Evolutionary conservation across 441 rosid species (phyloP), one percentile per base, ranked within the genome.

Genomic region (Erodium texanum): DNA sequence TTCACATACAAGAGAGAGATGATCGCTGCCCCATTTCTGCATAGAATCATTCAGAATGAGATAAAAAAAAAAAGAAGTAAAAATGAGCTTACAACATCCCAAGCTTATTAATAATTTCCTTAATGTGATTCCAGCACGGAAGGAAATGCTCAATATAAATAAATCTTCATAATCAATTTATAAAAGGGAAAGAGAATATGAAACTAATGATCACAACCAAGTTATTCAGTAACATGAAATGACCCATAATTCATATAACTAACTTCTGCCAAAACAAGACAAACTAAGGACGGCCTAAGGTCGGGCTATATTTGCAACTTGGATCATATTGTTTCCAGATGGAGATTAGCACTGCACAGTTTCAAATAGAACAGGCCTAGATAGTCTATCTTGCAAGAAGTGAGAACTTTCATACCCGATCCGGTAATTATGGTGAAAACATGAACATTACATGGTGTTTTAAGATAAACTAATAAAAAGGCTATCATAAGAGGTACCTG

Each of bases 11-110:
- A 94, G 86, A 64, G 97, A 96, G 61, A 94, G 99, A 80, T 94
- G 99, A 77, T 94, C 96, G 32, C 97, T 94, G 73, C 97, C 97
- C 89, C 89, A 94, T 72, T 79, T 87, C 99, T 94, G 86, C 84
- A 75, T 67, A 67, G 64, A 65, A 36, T 68, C 29, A 54, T 62
- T 54, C 67, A 64, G 32, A 32, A 14, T 58, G 62, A 64, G 36
- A 32, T 34, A 23, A 3, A 64, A 14, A 9, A 45, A 16, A 45
- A 15, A 14, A 18, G 15, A 45, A n/a, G 18, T 45, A 15, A 15
- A 45, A 14, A 45, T 45, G 54, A 45, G 54, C 6, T 45, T 14
- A 15, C 16, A 15, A 45, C 54, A 45, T 12, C n/a, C 54, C 18
- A 0, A 15, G 48, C 10, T 41, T 12, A 41, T 41, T 41, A 12